phyloP scores from a whole-genome alignment of 495 filamentous ascomycete species.

The Penicillium argentinense region DNA sequence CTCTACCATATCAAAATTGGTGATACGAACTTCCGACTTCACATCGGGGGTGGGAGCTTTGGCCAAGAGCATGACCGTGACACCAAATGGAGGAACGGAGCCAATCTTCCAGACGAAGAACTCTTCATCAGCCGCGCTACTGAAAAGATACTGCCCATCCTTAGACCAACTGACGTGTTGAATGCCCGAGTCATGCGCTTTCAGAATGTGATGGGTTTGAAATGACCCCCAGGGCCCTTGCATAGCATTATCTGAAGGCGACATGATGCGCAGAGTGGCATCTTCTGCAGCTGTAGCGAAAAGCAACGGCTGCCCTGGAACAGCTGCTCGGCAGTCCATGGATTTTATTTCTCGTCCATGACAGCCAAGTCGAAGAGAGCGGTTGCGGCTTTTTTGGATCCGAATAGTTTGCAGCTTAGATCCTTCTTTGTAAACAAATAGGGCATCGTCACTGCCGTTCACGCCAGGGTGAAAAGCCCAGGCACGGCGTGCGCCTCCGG shows the following conservation, averaged over 20 bases:
- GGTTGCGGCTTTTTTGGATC: slow-evolving; percentile 47
- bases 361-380: slow-evolving; percentile 61
- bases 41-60: slow-evolving; percentile 57
- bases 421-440: slow-evolving; percentile 56
- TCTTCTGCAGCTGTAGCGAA: slow-evolving; percentile 90
- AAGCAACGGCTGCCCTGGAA: slow-evolving; percentile 15
- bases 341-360: slow-evolving; percentile 91
- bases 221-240: slow-evolving; percentile 36
- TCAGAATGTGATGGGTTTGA: slow-evolving; percentile 60
- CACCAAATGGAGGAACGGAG: slow-evolving; percentile 49
- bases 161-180: slow-evolving; percentile 76
- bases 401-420: slow-evolving; percentile 42
- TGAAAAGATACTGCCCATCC: slow-evolving; percentile 69
- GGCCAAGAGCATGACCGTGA: slow-evolving; percentile 64
- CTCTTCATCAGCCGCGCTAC: slow-evolving; percentile 82
- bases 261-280: slow-evolving; percentile 69
- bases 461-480: slow-evolving; percentile 55
- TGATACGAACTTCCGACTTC: slow-evolving; percentile 73
- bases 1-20: slow-evolving; percentile 62
- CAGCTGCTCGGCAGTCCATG: slow-evolving; percentile 49
- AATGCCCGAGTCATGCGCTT: slow-evolving; percentile 77
- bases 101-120: slow-evolving; percentile 79
- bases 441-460: slow-evolving; percentile 24
- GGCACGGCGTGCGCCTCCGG: slow-evolving; percentile 77
- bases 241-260: slow-evolving; percentile 14